Conservation (phyloP, 1,284 basidiomycete genomes). For the Rugosomyces carneus region DNA sequence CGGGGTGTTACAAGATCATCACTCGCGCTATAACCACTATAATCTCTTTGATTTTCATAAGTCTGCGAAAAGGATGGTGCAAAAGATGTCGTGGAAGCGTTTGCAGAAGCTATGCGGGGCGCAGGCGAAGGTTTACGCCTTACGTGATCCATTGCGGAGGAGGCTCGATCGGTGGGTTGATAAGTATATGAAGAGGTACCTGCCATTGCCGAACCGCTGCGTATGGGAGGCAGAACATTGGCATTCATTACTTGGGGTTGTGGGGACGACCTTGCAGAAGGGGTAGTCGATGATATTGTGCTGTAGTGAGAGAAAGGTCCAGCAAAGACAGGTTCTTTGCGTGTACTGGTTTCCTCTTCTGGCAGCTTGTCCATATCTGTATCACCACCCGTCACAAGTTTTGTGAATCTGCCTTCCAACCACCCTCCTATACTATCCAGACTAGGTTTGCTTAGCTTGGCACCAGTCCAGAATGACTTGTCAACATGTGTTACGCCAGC, state of each 20-base stretch:
- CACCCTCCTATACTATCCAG: constrained; percentile 90
- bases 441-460: constrained; percentile 81
- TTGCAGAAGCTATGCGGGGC: constrained; percentile 48
- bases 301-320: constrained; percentile 96
- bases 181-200: constrained; percentile 38
- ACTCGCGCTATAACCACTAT: constrained; percentile 27
- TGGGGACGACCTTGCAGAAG: constrained; percentile 68
- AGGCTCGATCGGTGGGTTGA: constrained; percentile 57
- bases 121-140: constrained; percentile 45
- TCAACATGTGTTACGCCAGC: constrained; percentile 69
- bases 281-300: constrained; percentile 80
- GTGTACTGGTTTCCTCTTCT: constrained; percentile 34
- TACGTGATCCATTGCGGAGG: constrained; percentile 71
- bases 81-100: constrained; percentile 43
- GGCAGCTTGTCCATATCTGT: constrained; percentile 41
- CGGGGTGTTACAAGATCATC: constrained; percentile 30
- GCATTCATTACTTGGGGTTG: constrained; percentile 51
- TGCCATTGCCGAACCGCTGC: constrained; percentile 65
- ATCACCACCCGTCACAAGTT: constrained; percentile 95
- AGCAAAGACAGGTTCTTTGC: constrained; percentile 40
- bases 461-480: constrained; percentile 78
- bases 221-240: constrained; percentile 39
- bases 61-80: constrained; percentile 35
- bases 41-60: constrained; percentile 23
- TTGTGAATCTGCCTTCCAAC: constrained; percentile 92